A percentile compares a stretch with the other conserved stretches of the same genome.
These are phyloP conservation scores for Berberis vulgaris DNA, from an alignment of 164 flowering plant species.

Conservation along the genomic window DNA sequence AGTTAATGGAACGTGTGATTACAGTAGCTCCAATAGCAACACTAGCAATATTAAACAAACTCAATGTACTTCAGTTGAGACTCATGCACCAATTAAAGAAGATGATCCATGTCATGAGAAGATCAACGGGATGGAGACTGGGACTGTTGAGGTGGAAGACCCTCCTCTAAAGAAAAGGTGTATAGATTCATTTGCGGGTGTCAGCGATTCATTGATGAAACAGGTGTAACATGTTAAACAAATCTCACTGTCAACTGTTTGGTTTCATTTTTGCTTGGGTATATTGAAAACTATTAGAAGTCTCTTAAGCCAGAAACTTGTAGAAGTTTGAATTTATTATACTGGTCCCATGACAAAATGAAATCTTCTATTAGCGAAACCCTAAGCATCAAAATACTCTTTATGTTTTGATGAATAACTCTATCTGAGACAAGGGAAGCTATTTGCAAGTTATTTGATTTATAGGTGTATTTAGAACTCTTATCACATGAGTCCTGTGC, in stretches of 20 bases:
- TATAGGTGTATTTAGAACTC: neutral
- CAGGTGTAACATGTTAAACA: slow-evolving; percentile 41
- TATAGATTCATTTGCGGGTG: slow-evolving; percentile 32
- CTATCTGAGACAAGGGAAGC: neutral
- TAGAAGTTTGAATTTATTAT: too few relatives aligned
- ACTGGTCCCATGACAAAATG: too few relatives aligned
- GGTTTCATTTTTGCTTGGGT: neutral
- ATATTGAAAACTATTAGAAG: too few relatives aligned
- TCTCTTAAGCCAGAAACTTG: too few relatives aligned
- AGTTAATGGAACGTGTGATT: slow-evolving; percentile 20
- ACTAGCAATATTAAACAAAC: slow-evolving; percentile 15
- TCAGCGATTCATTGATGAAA: slow-evolving; percentile 56
- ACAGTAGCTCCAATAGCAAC: slow-evolving; percentile 11
- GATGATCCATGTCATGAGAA: slow-evolving; percentile 22
- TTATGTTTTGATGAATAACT: too few relatives aligned
- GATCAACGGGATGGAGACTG: slow-evolving; percentile 24
- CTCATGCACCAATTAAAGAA: slow-evolving; percentile 20
- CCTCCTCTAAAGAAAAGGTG: slow-evolving; percentile 54
- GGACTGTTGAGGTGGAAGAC: slow-evolving; percentile 22
- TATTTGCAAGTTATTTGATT: neutral
- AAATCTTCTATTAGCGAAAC: too few relatives aligned
- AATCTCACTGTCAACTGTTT: neutral
- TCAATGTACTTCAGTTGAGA: slow-evolving; percentile 22
- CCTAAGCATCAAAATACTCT: too few relatives aligned
- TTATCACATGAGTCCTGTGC: neutral